These are phyloP conservation scores for Cephaloascus albidus DNA, from an alignment of 805 yeast genomes.

Conservation along the genomic window DNA sequence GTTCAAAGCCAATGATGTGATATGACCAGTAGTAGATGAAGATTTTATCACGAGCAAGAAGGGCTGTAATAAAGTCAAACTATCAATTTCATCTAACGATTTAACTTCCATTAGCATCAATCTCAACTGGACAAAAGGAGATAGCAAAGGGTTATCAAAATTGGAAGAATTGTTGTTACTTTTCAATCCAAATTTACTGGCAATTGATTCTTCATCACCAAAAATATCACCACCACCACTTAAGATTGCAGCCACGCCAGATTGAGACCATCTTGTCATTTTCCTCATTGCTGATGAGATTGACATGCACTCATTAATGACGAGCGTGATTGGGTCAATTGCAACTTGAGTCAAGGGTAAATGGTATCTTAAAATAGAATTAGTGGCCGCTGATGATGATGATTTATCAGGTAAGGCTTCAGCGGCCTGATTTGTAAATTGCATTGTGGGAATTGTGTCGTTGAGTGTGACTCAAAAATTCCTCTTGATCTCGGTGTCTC, in stretches of 20 bases:
- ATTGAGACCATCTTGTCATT: conserved; percentile 51
- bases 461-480: too few relatives aligned
- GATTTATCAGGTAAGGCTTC: too few relatives aligned
- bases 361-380: background rate
- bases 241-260: conserved; percentile 79
- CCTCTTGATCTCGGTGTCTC: too few relatives aligned
- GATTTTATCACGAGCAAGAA: conserved; percentile 77
- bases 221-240: conserved; percentile 49
- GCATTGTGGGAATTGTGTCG: too few relatives aligned
- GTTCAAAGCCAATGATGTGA: conserved; percentile 73
- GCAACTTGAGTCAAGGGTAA: conserved; percentile 16
- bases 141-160: conserved; percentile 49
- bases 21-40: conserved; percentile 75
- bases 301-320: conserved; percentile 80
- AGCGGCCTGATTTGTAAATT: too few relatives aligned
- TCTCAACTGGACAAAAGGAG: conserved; percentile 73
- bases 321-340: conserved; percentile 72
- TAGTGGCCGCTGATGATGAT: background rate
- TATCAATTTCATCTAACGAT: conserved; percentile 49
- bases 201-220: conserved; percentile 21
- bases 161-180: conserved; percentile 2
- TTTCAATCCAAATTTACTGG: conserved; percentile 13
- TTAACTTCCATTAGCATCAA: conserved; percentile 53
- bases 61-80: conserved; percentile 74
- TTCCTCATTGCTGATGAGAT: conserved; percentile 87